Base-by-base conservation (phyloP, 441 rosid species). In the Populus hybrid region DNA sequence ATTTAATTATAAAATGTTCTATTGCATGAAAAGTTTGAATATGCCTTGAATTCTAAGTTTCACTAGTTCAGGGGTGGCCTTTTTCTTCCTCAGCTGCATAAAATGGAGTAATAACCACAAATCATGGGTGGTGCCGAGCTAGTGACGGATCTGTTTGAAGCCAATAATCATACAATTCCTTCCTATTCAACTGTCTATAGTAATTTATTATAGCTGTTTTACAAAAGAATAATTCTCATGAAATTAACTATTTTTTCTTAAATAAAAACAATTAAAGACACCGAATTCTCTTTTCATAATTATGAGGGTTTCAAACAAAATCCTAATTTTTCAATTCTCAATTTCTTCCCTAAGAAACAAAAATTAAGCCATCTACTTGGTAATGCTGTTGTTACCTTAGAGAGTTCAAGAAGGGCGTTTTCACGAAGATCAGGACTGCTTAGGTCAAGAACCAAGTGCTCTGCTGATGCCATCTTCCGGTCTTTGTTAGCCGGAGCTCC, bases 351-450 rank as follows among this genome's bases (percentile, higher is more conserved):
- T 61, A 61, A 40, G 50, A 40, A 40, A 40, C 3, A 40, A 36
- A 36, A 36, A 40, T 2, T 10, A 9, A 40, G 50, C 23, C 65
- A 14, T 20, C 2, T 20, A 74, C 28, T 0, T 36, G 35, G 23
- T 21, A 18, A 0, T 9, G 29, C 24, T 56, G 21, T 69, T 4
- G 16, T 64, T 78, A 93, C 99, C 98, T 93, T 96, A 38, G 97
- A 93, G 75, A 96, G 96, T 77, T 96, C 98, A 68, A 96, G 96
- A 24, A 96, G 95, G 61, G 98, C 99, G 75, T 94, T 94, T 76
- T 96, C 99, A 61, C 99, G 89, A 84, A 93, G 97, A 83, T 96
- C 99, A 6, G 98, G 98, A 82, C 94, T 93, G 83, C 98, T 92
- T 28, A 96, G 97, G 82, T 96, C 98, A 81, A 94, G 99, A 7